Evolutionary conservation across 73 alveolate species (phyloP).

Genomic region (Tetrahymena elliotti): DNA sequence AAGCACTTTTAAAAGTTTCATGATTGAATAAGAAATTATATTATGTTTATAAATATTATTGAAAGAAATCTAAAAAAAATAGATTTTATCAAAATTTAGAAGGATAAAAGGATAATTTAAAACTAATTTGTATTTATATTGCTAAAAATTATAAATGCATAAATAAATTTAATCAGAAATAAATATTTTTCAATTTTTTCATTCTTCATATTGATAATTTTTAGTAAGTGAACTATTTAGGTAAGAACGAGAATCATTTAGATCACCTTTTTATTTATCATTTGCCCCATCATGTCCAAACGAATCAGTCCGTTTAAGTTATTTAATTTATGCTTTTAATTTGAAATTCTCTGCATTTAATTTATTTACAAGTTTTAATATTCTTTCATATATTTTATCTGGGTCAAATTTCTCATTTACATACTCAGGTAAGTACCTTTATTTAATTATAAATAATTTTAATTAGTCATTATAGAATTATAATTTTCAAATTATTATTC

Average conservation of each 20-base stretch:
- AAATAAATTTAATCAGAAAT: no score
- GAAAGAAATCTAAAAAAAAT: no score
- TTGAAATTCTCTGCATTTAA: slow-evolving; percentile 6
- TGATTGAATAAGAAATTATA: no score
- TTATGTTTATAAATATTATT: no score
- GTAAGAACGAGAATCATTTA: not conserved
- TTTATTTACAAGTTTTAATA: slow-evolving; percentile 12
- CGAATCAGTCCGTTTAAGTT: not conserved
- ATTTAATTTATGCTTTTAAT: not conserved
- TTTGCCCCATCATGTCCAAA: not conserved
- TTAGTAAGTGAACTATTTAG: not conserved
- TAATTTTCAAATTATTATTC: no score
- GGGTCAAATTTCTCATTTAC: slow-evolving; percentile 29
- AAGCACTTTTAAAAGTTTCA: no score
- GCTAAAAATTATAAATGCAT: no score
- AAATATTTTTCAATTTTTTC: not conserved
- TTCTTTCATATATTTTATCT: slow-evolving; percentile 31
- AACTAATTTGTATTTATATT: no score
- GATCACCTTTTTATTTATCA: not conserved
- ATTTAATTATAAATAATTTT: not conserved
- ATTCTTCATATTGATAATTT: not conserved
- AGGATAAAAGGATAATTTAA: no score
- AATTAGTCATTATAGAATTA: no score
- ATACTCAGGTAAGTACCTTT: slow-evolving; percentile 15
- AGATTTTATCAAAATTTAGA: no score